Percentiles rank a stretch among this genome's conserved stretches.
Evolutionary conservation across 2,329 filamentous ascomycete genomes (phyloP).

Genomic region (Erysiphe neolycopersici): DNA sequence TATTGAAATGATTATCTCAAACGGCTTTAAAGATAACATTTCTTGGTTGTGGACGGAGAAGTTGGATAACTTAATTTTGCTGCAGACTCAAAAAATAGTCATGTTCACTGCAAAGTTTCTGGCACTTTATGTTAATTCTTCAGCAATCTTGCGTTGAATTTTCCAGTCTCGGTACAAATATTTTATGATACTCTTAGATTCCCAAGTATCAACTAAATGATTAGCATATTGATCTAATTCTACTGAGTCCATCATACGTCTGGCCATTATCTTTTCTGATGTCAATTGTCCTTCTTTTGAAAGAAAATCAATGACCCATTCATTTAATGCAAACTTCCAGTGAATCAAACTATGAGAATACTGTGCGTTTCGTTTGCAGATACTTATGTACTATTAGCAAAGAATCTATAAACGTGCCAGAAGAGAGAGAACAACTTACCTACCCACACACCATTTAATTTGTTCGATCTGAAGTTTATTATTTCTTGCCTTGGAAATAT

Average conservation of each 20-base stretch:
- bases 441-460: constrained; percentile 25
- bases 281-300: constrained; percentile 27
- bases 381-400: constrained; percentile 6
- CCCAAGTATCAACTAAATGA: constrained; percentile 37
- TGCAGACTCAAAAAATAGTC: too few relatives aligned
- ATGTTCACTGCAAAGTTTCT: too few relatives aligned
- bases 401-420: not conserved
- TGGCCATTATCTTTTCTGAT: constrained; percentile 28
- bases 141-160: constrained; percentile 21
- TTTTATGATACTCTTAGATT: constrained; percentile 27
- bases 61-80: too few relatives aligned
- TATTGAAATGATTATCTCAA: too few relatives aligned
- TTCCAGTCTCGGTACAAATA: constrained; percentile 40
- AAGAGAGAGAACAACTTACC: constrained; percentile 12
- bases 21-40: too few relatives aligned
- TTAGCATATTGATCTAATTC: constrained; percentile 33
- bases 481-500: constrained; percentile 9
- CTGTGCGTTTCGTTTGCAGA: constrained; percentile 36
- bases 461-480: constrained; percentile 13
- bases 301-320: constrained; percentile 40
- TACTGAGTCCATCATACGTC: constrained; percentile 32
- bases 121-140: not conserved
- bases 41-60: too few relatives aligned
- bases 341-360: constrained; percentile 47
- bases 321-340: constrained; percentile 50